Conservation (phyloP, 371 early-diverging fungal species). For the Lichtheimia hyalospora region DNA sequence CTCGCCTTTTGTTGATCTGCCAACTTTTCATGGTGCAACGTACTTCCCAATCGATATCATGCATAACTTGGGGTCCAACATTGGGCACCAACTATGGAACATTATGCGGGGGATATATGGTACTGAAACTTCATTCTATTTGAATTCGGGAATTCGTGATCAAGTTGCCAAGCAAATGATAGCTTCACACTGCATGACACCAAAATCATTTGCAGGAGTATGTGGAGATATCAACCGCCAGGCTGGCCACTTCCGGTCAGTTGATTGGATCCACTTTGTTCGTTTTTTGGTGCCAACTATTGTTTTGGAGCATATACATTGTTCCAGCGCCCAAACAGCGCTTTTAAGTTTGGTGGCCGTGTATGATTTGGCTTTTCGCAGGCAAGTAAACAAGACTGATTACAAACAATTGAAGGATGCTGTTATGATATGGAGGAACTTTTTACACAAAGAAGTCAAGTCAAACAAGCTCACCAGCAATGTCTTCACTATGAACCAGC, state of each 20-base stretch:
- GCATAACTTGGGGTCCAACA: not conserved
- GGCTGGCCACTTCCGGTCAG: not conserved
- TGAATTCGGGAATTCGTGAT: not conserved
- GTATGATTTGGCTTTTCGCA: not conserved
- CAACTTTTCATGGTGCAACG: not conserved
- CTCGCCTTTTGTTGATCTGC: not conserved
- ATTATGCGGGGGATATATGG: not conserved
- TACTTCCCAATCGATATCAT: slow-evolving; percentile 6
- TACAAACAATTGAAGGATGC: no score
- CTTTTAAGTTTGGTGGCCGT: not conserved
- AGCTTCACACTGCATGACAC: not conserved
- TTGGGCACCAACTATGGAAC: not conserved
- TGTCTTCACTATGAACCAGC: not conserved
- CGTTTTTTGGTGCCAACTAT: not conserved
- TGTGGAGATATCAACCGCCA: not conserved
- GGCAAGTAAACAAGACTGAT: no score
- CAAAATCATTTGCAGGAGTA: not conserved
- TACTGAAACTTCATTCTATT: not conserved
- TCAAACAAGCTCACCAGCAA: not conserved
- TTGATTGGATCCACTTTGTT: slow-evolving; percentile 2
- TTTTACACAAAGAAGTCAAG: no score
- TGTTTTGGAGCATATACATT: not conserved
- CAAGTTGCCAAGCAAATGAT: not conserved
- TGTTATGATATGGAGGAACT: no score
- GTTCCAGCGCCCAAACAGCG: no score